Evolutionary conservation across 495 filamentous ascomycete species (phyloP).

Genomic region (Aeminium ludgeri): DNA sequence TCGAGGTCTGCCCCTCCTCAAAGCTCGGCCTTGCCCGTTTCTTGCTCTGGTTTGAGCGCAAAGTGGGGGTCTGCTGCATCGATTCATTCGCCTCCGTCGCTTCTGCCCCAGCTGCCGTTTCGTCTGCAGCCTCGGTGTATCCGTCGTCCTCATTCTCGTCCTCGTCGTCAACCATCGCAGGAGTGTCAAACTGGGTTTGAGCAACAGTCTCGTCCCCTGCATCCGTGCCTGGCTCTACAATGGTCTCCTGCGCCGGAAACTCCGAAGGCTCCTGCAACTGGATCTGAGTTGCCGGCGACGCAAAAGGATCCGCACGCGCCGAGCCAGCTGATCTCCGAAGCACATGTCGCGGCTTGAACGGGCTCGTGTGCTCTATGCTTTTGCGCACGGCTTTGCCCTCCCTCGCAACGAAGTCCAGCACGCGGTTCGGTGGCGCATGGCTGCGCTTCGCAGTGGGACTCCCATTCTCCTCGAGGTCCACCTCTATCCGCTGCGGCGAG

Average conservation of each 20-base stretch:
- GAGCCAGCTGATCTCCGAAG: conserved; percentile 7
- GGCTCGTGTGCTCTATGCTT: conserved; percentile 11
- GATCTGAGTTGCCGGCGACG: conserved; percentile 1
- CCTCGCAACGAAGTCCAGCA: conserved; percentile 13
- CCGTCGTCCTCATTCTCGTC: conserved; percentile 3
- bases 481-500: not conserved
- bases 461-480: not conserved
- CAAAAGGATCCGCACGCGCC: conserved; percentile 4
- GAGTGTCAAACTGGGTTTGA: too few species aligned
- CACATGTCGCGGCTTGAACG: conserved; percentile 11
- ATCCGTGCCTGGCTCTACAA: not conserved
- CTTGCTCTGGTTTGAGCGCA: not conserved
- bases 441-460: conserved; percentile 1
- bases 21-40: conserved; percentile 11
- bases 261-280: not conserved
- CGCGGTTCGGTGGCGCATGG: conserved; percentile 11
- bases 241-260: not conserved
- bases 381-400: not conserved
- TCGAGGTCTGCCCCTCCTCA: not conserved
- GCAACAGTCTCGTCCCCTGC: not conserved
- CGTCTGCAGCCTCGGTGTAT: conserved; percentile 11
- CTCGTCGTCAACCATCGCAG: conserved; percentile 9
- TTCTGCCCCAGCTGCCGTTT: not conserved
- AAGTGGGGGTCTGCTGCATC: not conserved
- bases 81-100: not conserved